Evolutionary conservation across 768 basidiomycete genomes (phyloP), one percentile per base, ranked within the genome.

Genomic region (Leccinum subgranulosum): DNA sequence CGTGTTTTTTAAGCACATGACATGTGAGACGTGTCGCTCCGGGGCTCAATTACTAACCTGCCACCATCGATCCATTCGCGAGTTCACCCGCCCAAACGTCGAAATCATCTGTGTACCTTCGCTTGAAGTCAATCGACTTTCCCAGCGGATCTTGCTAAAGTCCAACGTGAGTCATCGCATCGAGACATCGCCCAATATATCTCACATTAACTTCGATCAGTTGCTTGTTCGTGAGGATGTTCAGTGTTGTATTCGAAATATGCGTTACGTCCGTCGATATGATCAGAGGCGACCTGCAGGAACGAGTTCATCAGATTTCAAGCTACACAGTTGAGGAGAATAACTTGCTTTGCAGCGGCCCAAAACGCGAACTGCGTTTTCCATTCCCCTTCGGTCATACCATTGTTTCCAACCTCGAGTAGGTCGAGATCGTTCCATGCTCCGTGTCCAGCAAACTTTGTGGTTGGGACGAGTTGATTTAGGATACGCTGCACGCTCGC

Each of bases 341-440:
- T 7, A 6, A 47, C 55, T 45, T 43, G 28, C 61, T 62, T 62
- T 17, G 55, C 55, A 27, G 53, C 50, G 25, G 59, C 61, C 61
- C 61, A 62, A 39, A 60, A 57, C 8, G 47, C 55, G 11, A 62
- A 62, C 17, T 62, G 55, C 55, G 43, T 60, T 10, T 17, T 25
- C 59, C 55, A 60, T 28, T 60, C 61, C 3, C 17, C 31, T 41
- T 33, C 57, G 0, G 79, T 78, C 33, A 82, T 54, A 4, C 77
- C 78, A 4, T 64, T 49, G 56, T 82, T 81, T 6, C 81, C 81
- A 19, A 83, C 81, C 62, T 82, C 79, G 33, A 84, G 73, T 71
- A 83, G 67, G 63, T 83, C 82, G 21, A 83, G 70, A 64, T 84
- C 82, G 59, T 80, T 79, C 75, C 74, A 79, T 31, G 68, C 73